Conservation (phyloP, 306 rosid species). For the Abrus pulchellus region DNA sequence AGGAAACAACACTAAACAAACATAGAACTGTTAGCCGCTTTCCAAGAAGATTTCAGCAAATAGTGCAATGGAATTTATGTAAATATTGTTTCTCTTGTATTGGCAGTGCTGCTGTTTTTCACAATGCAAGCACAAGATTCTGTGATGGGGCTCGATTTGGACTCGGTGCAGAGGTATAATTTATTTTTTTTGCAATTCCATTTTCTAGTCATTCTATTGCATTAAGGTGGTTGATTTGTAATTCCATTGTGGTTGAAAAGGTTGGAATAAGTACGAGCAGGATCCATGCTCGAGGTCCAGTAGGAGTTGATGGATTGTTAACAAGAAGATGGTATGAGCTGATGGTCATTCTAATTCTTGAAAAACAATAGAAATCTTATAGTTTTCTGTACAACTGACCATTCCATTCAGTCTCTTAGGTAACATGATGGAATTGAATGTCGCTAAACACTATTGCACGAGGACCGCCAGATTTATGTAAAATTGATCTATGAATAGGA, state of each 20-base stretch:
- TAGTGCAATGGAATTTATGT: conserved; percentile 3
- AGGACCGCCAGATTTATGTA: neutral
- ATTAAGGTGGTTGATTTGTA: conserved; percentile 29
- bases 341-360: conserved; percentile 15
- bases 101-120: conserved; percentile 97
- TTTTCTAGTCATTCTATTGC: neutral
- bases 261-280: conserved; percentile 98
- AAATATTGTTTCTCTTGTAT: conserved; percentile 29
- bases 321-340: conserved; percentile 88
- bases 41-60: neutral
- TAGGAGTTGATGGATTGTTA: conserved; percentile 96
- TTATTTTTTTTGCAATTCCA: neutral
- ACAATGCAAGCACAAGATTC: conserved; percentile 97
- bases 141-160: conserved; percentile 98
- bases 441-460: neutral
- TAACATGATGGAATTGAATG: conserved; percentile 26
- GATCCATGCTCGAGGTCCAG: conserved; percentile 98
- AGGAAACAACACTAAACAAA: conserved; percentile 14
- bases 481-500: neutral
- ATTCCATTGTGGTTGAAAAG: conserved; percentile 51
- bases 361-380: conserved; percentile 14
- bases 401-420: neutral
- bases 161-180: conserved; percentile 93
- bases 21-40: neutral
- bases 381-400: conserved; percentile 6